phyloP scores from a whole-genome alignment of 331 rosid species.

The Malus hybrid region DNA sequence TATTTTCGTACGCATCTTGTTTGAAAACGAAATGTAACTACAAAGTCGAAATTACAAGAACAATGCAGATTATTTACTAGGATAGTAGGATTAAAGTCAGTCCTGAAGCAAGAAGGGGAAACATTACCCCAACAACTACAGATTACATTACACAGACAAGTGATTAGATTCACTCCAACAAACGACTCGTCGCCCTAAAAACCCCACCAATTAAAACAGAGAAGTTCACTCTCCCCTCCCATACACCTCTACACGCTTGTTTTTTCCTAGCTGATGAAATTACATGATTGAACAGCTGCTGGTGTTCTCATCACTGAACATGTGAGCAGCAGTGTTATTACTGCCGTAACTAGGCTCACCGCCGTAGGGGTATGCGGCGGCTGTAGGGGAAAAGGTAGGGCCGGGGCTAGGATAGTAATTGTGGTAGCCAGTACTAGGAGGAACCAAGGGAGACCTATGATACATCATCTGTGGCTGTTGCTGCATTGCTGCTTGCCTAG shows the following conservation, averaged over 20 bases:
- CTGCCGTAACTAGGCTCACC: slow-evolving; percentile 27
- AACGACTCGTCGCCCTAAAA: not conserved
- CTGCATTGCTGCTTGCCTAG: slow-evolving; percentile 11
- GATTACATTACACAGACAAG: slow-evolving; percentile 11
- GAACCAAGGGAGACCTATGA: slow-evolving; percentile 56
- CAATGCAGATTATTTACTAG: too few species aligned
- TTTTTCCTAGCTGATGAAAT: not conserved
- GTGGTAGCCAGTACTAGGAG: slow-evolving; percentile 67
- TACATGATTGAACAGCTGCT: slow-evolving; percentile 78
- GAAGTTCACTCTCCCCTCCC: too few species aligned
- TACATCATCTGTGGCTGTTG: slow-evolving; percentile 89
- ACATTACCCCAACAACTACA: slow-evolving; percentile 21
- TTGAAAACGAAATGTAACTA: too few species aligned
- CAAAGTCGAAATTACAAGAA: too few species aligned
- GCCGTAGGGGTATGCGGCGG: slow-evolving; percentile 25
- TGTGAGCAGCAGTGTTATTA: slow-evolving; percentile 54
- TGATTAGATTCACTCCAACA: slow-evolving; percentile 3
- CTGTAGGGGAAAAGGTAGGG: slow-evolving; percentile 20
- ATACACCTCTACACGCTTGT: not conserved
- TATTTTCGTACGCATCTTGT: too few species aligned
- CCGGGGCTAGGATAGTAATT: slow-evolving; percentile 34
- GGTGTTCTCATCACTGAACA: slow-evolving; percentile 79
- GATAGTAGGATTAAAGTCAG: not conserved
- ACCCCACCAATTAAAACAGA: too few species aligned
- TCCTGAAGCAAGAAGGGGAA: slow-evolving; percentile 11